Conservation (phyloP, 176 grass and related monocot species). For the Otatea glauca region DNA sequence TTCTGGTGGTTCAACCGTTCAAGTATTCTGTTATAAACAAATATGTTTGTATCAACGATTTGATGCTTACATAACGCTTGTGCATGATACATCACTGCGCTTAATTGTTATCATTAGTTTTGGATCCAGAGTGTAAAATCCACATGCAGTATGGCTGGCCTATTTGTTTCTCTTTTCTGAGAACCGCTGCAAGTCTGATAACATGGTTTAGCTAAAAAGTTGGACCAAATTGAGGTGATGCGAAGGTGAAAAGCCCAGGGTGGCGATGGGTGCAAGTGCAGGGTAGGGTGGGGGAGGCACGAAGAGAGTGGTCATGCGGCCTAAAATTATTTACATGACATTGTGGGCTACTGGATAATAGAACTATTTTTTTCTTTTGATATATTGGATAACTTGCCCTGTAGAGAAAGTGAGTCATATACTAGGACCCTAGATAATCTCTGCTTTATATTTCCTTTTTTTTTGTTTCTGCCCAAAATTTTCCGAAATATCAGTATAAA, state of each 20-base stretch:
- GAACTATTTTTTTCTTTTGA: neutral
- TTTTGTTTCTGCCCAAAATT: neutral
- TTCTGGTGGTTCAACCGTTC: conserved; percentile 17
- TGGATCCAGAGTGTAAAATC: conserved; percentile 4
- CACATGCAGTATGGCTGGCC: conserved; percentile 15
- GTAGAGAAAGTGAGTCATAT: neutral
- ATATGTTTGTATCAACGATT: neutral
- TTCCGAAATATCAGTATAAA: conserved; percentile 12
- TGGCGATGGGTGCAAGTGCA: neutral
- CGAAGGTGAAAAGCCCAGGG: neutral
- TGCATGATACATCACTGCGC: neutral
- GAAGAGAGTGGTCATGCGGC: neutral
- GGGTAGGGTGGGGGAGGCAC: neutral
- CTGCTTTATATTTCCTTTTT: neutral
- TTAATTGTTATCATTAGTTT: neutral
- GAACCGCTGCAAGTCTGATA: neutral
- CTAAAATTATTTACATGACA: neutral
- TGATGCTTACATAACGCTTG: neutral
- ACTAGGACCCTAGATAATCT: neutral
- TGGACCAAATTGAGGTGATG: neutral
- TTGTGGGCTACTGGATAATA: neutral
- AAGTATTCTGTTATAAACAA: neutral
- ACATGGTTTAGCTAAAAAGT: neutral
- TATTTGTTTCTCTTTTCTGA: conserved; percentile 6
- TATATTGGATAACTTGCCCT: neutral